phyloP scores from a whole-genome alignment of 164 flowering plant genomes.

The Aristolochia californica region DNA sequence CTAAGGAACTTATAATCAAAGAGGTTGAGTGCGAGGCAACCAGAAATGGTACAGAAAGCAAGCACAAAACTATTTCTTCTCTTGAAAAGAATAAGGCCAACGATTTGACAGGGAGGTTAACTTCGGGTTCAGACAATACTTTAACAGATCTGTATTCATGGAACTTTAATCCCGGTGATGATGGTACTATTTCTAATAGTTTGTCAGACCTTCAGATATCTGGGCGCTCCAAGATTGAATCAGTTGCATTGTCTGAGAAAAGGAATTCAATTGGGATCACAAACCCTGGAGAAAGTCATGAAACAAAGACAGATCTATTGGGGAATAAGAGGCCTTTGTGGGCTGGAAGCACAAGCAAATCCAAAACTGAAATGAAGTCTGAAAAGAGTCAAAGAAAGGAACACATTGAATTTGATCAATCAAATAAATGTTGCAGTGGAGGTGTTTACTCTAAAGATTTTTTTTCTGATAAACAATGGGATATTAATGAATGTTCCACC shows the following conservation, averaged over 20 bases:
- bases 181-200: conserved; percentile 13
- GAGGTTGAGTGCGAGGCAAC: conserved; percentile 64
- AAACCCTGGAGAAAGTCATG: conserved; percentile 27
- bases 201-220: conserved; percentile 27
- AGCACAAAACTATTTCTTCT: conserved; percentile 25
- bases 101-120: conserved; percentile 22
- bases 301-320: conserved; percentile 13
- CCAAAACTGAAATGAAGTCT: conserved; percentile 24
- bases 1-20: conserved; percentile 61
- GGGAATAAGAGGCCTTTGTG: conserved; percentile 36
- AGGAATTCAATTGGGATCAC: conserved; percentile 14
- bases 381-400: conserved; percentile 25
- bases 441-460: conserved; percentile 24
- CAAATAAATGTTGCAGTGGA: not conserved
- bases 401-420: conserved; percentile 31
- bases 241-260: conserved; percentile 14
- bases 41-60: conserved; percentile 39
- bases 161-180: conserved; percentile 41
- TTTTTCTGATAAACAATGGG: conserved; percentile 21
- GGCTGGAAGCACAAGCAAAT: conserved; percentile 46
- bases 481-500: conserved; percentile 18
- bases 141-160: conserved; percentile 46
- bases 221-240: conserved; percentile 20
- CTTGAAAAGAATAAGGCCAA: conserved; percentile 22
- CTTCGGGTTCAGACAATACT: conserved; percentile 34